These are phyloP conservation scores for Azolla pinnata DNA, from an alignment of 75 land plant genomes.

Conservation along the genomic window DNA sequence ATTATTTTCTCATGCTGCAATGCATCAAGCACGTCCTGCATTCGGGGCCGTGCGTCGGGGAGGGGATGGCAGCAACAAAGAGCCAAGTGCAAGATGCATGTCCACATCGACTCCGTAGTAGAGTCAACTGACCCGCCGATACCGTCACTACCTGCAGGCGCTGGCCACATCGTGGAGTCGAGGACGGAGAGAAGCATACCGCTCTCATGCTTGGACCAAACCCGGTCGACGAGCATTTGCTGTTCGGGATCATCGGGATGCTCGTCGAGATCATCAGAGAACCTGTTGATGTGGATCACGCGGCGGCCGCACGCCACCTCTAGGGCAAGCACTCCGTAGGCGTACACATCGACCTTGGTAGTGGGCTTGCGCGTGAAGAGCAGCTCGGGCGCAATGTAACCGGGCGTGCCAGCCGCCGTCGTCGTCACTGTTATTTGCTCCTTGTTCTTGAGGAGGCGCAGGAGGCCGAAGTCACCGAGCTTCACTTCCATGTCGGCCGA, in stretches of 20 bases:
- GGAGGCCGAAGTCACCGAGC: conserved; percentile 42
- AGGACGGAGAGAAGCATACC: not conserved
- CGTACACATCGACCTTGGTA: conserved; percentile 63
- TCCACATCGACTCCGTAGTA: not conserved
- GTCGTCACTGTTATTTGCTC: conserved; percentile 28
- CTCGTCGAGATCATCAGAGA: not conserved
- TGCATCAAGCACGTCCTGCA: conserved; percentile 23
- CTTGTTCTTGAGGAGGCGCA: conserved; percentile 17
- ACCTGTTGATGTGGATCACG: conserved; percentile 28
- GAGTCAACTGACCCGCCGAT: not conserved
- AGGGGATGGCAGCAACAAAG: conserved; percentile 23
- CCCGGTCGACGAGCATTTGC: not conserved
- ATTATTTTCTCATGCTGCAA: not conserved
- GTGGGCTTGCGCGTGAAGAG: conserved; percentile 38
- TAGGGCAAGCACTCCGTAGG: conserved; percentile 74
- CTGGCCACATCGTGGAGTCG: not conserved
- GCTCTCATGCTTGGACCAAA: not conserved
- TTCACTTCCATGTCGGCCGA: conserved; percentile 17
- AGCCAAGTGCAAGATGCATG: conserved; percentile 20
- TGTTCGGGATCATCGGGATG: no score
- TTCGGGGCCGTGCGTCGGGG: conserved; percentile 17
- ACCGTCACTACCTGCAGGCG: not conserved
- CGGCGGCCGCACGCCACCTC: conserved; percentile 66
- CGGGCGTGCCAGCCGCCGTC: conserved; percentile 33
- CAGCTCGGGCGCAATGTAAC: conserved; percentile 52